A percentile compares a stretch with the other conserved stretches of the same genome.
These are phyloP conservation scores for Bullera alba DNA, from an alignment of 768 basidiomycete genomes.

Conservation along the genomic window DNA sequence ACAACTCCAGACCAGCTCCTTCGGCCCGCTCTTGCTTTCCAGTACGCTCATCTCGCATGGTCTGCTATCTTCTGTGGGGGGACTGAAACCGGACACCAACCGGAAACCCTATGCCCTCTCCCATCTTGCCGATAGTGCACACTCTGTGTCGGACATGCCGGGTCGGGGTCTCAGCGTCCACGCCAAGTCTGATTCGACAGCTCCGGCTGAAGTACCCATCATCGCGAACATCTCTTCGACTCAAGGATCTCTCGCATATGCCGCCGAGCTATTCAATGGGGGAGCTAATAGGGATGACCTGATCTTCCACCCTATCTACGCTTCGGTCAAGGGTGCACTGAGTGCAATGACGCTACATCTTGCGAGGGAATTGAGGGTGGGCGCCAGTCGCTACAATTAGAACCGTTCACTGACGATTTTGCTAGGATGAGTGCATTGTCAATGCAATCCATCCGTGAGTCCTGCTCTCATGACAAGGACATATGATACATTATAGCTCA, in stretches of 20 bases:
- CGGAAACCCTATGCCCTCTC: not conserved
- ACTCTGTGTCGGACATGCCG: not conserved
- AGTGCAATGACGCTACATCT: slow-evolving; percentile 12
- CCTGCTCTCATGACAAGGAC: no score
- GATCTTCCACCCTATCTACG: slow-evolving; percentile 13
- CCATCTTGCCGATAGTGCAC: not conserved
- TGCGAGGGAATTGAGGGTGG: slow-evolving; percentile 8
- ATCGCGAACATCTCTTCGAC: slow-evolving; percentile 9
- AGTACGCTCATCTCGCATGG: slow-evolving; percentile 6
- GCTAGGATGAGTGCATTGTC: slow-evolving; percentile 8
- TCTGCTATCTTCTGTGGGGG: not conserved
- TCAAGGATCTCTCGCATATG: slow-evolving; percentile 7
- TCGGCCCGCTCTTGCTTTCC: slow-evolving; percentile 9
- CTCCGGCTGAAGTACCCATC: not conserved
- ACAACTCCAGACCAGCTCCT: slow-evolving; percentile 5
- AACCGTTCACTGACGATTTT: not conserved
- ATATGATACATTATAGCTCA: no score
- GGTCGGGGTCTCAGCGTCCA: not conserved
- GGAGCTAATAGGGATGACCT: slow-evolving; percentile 11
- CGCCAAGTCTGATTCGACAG: not conserved
- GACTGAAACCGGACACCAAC: not conserved
- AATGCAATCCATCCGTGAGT: slow-evolving; percentile 6
- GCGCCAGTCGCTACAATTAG: not conserved
- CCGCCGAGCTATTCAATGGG: slow-evolving; percentile 8
- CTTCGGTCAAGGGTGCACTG: slow-evolving; percentile 10